These are phyloP conservation scores for Ustilago nuda DNA, from an alignment of 1,284 basidiomycete species.

Conservation along the genomic window DNA sequence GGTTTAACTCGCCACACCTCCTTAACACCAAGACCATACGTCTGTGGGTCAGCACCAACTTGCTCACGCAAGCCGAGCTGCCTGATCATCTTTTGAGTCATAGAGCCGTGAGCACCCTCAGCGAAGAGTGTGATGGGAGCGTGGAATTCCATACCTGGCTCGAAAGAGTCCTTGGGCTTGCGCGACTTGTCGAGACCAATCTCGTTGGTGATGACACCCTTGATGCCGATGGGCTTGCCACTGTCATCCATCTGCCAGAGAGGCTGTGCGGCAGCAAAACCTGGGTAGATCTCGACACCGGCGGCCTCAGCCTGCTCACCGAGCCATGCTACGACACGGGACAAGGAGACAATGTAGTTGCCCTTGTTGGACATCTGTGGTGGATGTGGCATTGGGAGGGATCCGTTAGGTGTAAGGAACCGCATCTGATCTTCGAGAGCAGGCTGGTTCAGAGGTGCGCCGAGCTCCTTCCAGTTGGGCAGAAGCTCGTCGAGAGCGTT, in stretches of 20 bases:
- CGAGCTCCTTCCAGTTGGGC: conserved; percentile 82
- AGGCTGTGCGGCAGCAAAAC: conserved; percentile 89
- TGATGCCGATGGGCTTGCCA: conserved; percentile 74
- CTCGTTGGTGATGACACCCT: conserved; percentile 92
- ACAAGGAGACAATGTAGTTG: conserved; percentile 93
- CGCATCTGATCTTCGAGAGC: conserved; percentile 87
- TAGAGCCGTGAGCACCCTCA: conserved; percentile 93
- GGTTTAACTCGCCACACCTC: conserved; percentile 94
- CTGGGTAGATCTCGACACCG: conserved; percentile 96
- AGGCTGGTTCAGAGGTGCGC: conserved; percentile 78
- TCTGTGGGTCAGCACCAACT: conserved; percentile 83
- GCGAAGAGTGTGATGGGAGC: conserved; percentile 94
- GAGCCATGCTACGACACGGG: conserved; percentile 89
- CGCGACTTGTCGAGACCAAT: conserved; percentile 87
- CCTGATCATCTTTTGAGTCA: conserved; percentile 84
- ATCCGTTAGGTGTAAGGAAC: conserved; percentile 79
- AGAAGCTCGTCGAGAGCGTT: conserved; percentile 90
- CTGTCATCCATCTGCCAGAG: conserved; percentile 80
- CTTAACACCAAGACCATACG: conserved; percentile 95
- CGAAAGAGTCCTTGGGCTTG: conserved; percentile 86
- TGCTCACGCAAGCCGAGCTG: conserved; percentile 81
- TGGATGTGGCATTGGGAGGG: conserved; percentile 91
- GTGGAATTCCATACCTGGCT: conserved; percentile 96
- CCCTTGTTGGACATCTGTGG: conserved; percentile 96
- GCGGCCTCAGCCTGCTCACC: conserved; percentile 87